These are phyloP conservation scores for Gloeophyllum trabeum DNA, from an alignment of 768 basidiomycete genomes.

Conservation along the genomic window DNA sequence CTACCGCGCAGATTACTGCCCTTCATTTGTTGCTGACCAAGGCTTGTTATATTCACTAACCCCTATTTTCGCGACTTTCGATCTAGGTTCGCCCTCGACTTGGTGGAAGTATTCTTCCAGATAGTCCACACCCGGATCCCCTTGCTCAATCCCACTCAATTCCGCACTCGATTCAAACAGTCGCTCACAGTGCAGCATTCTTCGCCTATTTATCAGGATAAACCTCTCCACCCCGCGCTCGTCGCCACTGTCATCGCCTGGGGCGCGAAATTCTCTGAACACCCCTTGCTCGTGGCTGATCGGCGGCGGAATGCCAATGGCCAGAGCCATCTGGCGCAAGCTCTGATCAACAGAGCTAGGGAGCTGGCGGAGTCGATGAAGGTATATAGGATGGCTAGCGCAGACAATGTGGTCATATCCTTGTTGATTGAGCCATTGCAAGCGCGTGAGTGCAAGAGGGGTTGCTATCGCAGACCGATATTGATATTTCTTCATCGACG, in stretches of 20 bases:
- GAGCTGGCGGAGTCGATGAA: constrained; percentile 83
- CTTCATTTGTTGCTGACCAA: no score
- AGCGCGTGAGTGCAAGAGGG: constrained; percentile 82
- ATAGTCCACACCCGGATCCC: constrained; percentile 84
- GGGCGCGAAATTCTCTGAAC: constrained; percentile 92
- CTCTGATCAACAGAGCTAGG: constrained; percentile 69
- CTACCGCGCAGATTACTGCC: no score
- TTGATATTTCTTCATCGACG: no score
- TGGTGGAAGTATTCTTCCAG: constrained; percentile 92
- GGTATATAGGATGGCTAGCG: constrained; percentile 68
- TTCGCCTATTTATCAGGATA: constrained; percentile 7
- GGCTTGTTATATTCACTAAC: no score
- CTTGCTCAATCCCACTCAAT: constrained; percentile 73
- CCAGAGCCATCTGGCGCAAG: constrained; percentile 69
- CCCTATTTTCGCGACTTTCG: no score
- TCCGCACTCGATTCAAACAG: constrained; percentile 56
- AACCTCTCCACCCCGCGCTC: constrained; percentile 55
- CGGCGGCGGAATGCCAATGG: constrained; percentile 49
- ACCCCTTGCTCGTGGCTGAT: constrained; percentile 73
- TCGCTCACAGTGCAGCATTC: constrained; percentile 3
- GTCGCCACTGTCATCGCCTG: constrained; percentile 84
- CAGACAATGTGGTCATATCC: constrained; percentile 76
- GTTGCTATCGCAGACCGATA: no score
- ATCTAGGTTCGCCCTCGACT: constrained; percentile 78
- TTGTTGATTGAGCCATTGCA: constrained; percentile 77